phyloP scores from a whole-genome alignment of 768 basidiomycete species.

The Calocybe gangraenosa region DNA sequence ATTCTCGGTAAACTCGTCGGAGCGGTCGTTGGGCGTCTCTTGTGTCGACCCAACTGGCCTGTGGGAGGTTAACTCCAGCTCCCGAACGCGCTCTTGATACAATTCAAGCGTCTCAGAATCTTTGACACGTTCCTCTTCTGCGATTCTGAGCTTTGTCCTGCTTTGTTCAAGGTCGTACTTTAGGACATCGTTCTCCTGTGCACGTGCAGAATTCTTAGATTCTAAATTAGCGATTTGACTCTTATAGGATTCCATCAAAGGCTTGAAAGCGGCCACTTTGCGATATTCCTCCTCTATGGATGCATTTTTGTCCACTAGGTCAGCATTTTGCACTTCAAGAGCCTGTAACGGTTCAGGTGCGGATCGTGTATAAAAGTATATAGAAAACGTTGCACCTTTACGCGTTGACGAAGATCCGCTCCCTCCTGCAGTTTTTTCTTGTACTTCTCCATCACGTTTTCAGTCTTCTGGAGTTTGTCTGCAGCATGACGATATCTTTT shows the following conservation, averaged over 20 bases:
- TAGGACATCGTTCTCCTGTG: conserved; percentile 68
- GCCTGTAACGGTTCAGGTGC: conserved; percentile 38
- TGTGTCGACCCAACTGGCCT: conserved; percentile 30
- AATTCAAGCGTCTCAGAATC: conserved; percentile 84
- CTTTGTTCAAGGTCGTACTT: conserved; percentile 76
- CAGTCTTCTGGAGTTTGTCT: conserved; percentile 88
- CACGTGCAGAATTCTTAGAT: conserved; percentile 56
- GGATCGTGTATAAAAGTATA: conserved; percentile 1
- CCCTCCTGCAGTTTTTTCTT: conserved; percentile 97
- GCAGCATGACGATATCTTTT: conserved; percentile 85
- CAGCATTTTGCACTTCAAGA: conserved; percentile 90
- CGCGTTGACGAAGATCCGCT: conserved; percentile 81
- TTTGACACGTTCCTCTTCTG: conserved; percentile 63
- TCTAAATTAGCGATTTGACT: conserved; percentile 81
- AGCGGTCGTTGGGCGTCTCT: conserved; percentile 17
- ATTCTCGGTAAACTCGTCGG: conserved; percentile 20
- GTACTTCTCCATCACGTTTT: conserved; percentile 98
- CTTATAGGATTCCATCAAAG: conserved; percentile 91
- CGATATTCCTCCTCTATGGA: conserved; percentile 90
- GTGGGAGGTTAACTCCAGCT: conserved; percentile 72
- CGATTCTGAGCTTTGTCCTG: conserved; percentile 62
- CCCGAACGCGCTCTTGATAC: conserved; percentile 86
- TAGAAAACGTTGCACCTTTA: conserved; percentile 53
- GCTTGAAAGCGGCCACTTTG: conserved; percentile 82
- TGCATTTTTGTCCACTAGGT: conserved; percentile 87